phyloP scores from a whole-genome alignment of 345 rosid genomes.

The Syzygium grande region DNA sequence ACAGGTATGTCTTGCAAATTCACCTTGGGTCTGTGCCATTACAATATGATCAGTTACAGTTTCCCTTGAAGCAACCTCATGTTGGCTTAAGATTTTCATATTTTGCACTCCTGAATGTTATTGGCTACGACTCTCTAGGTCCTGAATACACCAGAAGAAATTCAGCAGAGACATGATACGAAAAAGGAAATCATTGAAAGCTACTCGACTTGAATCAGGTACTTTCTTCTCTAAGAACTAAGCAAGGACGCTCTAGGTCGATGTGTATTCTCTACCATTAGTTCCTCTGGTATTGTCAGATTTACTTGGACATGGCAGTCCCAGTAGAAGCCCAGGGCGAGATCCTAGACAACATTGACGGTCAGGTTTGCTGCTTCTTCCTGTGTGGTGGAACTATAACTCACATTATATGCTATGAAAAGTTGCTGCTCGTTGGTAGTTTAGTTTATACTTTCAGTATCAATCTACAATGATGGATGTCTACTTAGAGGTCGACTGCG shows the following conservation, averaged over 20 bases:
- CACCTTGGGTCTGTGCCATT: not conserved
- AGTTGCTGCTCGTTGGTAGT: not conserved
- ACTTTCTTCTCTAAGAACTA: not conserved
- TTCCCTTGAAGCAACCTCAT: not conserved
- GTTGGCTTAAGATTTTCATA: not conserved
- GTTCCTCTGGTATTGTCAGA: conserved; percentile 18
- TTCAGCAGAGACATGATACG: conserved; percentile 93
- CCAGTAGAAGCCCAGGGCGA: conserved; percentile 72
- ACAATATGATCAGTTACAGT: not conserved
- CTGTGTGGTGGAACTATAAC: not conserved
- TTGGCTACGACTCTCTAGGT: conserved; percentile 25
- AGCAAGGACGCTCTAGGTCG: not conserved
- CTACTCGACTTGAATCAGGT: conserved; percentile 92
- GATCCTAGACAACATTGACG: conserved; percentile 56
- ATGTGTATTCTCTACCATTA: not conserved
- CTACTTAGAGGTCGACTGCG: not conserved
- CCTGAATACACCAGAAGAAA: conserved; percentile 74
- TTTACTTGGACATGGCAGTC: conserved; percentile 65
- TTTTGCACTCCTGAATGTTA: not conserved
- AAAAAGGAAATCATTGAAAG: conserved; percentile 80
- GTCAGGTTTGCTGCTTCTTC: conserved; percentile 40
- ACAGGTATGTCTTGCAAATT: conserved; percentile 35
- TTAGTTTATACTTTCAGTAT: conserved; percentile 1
- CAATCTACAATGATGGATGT: not conserved
- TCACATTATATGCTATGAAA: not conserved